phyloP scores from a whole-genome alignment of 1,139 yeast genomes.

The Magnusiomyces paraingens region DNA sequence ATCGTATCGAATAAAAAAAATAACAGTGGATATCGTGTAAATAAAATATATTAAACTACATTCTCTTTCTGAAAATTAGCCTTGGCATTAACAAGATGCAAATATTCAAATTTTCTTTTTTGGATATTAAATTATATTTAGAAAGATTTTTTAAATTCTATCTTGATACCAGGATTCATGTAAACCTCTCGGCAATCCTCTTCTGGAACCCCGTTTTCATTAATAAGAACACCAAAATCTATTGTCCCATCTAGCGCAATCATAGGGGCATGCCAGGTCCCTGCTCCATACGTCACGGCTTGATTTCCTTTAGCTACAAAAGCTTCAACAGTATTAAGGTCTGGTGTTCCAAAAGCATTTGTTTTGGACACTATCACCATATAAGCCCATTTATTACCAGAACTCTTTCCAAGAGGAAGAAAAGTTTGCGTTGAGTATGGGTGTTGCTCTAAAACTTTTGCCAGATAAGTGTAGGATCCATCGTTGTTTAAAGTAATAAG shows the following conservation, averaged over 20 bases:
- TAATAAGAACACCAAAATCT: constrained; percentile 81
- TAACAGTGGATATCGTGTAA: too few relatives aligned
- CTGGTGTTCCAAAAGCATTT: constrained; percentile 44
- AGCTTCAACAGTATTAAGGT: constrained; percentile 52
- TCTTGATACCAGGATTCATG: constrained; percentile 43
- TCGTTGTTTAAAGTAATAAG: constrained; percentile 35
- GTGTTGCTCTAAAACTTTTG: constrained; percentile 81
- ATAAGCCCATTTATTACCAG: constrained; percentile 43
- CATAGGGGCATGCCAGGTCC: constrained; percentile 92
- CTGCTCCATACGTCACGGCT: constrained; percentile 81
- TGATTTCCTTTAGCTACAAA: constrained; percentile 77
- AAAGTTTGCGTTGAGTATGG: constrained; percentile 90
- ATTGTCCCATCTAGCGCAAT: constrained; percentile 47
- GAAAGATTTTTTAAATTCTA: constrained; percentile 3
- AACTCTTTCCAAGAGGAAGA: constrained; percentile 71
- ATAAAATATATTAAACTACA: too few relatives aligned
- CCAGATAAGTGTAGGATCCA: constrained; percentile 35
- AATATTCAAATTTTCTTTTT: neutral
- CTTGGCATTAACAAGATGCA: too few relatives aligned
- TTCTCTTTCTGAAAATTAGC: too few relatives aligned
- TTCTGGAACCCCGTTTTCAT: constrained; percentile 70
- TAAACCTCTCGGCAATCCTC: constrained; percentile 82
- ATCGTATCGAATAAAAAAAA: too few relatives aligned
- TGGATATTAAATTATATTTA: neutral
- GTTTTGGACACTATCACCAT: constrained; percentile 68